These are phyloP conservation scores for Sporothrix luriei DNA, from an alignment of 2,329 filamentous ascomycete species.

Conservation along the genomic window DNA sequence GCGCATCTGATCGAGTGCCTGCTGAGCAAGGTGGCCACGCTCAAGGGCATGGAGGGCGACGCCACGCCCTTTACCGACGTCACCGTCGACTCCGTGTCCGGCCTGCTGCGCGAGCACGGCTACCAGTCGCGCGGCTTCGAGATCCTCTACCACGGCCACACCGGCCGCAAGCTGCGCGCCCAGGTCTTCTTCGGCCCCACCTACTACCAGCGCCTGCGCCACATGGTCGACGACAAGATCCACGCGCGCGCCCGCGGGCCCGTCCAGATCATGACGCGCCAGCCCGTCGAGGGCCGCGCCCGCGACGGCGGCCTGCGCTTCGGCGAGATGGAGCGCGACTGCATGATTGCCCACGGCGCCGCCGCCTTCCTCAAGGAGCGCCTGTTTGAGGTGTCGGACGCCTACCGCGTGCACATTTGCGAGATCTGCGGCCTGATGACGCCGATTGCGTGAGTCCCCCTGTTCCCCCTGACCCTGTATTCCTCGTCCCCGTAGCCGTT, in stretches of 20 bases:
- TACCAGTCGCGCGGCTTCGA: slow-evolving; percentile 98
- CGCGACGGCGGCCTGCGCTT: slow-evolving; percentile 97
- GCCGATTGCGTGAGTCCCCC: slow-evolving; percentile 83
- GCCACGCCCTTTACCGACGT: slow-evolving; percentile 98
- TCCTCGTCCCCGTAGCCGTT: slow-evolving; percentile 35
- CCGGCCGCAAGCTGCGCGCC: slow-evolving; percentile 86
- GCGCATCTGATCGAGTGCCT: slow-evolving; percentile 99
- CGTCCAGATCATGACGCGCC: slow-evolving; percentile 93
- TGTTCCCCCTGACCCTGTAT: background rate
- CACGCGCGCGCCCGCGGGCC: slow-evolving; percentile 97
- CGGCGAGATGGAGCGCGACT: slow-evolving; percentile 99
- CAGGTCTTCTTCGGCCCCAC: slow-evolving; percentile 97
- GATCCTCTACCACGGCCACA: slow-evolving; percentile 98
- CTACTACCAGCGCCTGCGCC: slow-evolving; percentile 96
- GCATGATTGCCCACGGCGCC: slow-evolving; percentile 99
- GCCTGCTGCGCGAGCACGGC: slow-evolving; percentile 80
- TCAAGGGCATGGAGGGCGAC: slow-evolving; percentile 94
- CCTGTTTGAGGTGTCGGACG: slow-evolving; percentile 95
- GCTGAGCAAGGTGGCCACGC: slow-evolving; percentile 89
- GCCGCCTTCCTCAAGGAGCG: slow-evolving; percentile 97
- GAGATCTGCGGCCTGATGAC: slow-evolving; percentile 99
- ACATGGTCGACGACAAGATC: slow-evolving; percentile 99
- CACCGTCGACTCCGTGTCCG: slow-evolving; percentile 90
- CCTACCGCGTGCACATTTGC: slow-evolving; percentile 96
- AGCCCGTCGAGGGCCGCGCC: slow-evolving; percentile 97